phyloP scores from a whole-genome alignment of 805 yeast genomes.

The Scheffersomyces coipomensis region DNA sequence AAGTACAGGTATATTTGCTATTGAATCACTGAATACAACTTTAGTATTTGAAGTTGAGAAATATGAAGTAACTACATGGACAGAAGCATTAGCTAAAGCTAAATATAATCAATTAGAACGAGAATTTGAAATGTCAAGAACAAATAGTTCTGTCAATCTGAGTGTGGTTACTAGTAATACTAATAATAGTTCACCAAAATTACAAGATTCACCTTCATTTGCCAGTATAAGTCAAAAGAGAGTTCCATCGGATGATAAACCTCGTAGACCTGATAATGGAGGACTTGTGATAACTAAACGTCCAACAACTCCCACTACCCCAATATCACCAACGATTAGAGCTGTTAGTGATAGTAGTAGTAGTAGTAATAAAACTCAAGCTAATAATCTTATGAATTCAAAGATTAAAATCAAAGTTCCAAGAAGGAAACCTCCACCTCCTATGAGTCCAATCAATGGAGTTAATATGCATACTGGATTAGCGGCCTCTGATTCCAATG shows the following conservation, averaged over 20 bases:
- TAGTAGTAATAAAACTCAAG: too few species aligned
- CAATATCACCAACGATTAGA: background rate
- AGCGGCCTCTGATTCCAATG: conserved; percentile 9
- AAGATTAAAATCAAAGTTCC: conserved; percentile 1
- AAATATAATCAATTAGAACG: conserved; percentile 50
- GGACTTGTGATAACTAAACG: background rate
- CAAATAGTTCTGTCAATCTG: conserved; percentile 3
- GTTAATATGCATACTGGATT: conserved; percentile 32
- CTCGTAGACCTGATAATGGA: background rate
- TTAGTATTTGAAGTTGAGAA: conserved; percentile 57
- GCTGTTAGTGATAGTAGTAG: too few species aligned
- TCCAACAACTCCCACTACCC: background rate
- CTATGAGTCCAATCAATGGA: conserved; percentile 11
- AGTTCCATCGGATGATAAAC: background rate
- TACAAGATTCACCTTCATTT: conserved; percentile 22
- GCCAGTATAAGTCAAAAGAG: conserved; percentile 3
- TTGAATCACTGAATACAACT: conserved; percentile 53
- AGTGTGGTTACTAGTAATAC: background rate
- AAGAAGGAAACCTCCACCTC: conserved; percentile 5
- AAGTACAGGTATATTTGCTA: conserved; percentile 51
- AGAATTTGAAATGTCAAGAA: conserved; percentile 14
- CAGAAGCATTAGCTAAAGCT: conserved; percentile 49
- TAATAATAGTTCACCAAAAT: conserved; percentile 14
- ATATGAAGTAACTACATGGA: conserved; percentile 55
- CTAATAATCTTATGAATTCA: conserved; percentile 1